Evolutionary conservation across 1,284 basidiomycete species (phyloP), one percentile per base, ranked within the genome.

Genomic region (Moesziomyces antarcticus): DNA sequence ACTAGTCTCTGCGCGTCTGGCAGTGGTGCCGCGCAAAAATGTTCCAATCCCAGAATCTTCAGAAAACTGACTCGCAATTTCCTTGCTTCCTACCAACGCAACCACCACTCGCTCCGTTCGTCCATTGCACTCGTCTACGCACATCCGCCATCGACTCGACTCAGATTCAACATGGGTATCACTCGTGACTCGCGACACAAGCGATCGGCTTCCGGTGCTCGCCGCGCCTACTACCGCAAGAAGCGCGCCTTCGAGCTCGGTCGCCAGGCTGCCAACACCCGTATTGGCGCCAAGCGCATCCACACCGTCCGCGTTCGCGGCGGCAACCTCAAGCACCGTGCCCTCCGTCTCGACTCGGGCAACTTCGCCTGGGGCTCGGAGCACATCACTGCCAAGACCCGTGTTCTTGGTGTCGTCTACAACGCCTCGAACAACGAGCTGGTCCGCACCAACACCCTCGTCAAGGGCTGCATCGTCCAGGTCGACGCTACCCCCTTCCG

Each of bases 361-460:
- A 83, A 83, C 82, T 83, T 82, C 43, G 81, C 82, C 41, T 83
- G 82, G 82, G 82, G 82, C 41, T 83, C 82, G 27, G 82, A 83
- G 73, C 77, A 82, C 81, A 81, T 83, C 59, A 83, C 82, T 13
- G 76, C 78, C 74, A 83, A 83, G 82, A 78, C 81, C 43, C 82
- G 82, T 79, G 77, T 83, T 33, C 77, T 83, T 13, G 81, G 81
- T 72, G 82, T 83, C 63, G 82, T 83, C 47, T 83, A 81, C 81
- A 83, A 83, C 73, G 82, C 82, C 58, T 83, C 82, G 55, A 83
- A 83, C 79, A 83, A 83, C 81, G 82, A 83, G 80, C 73, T 83
- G 50, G 82, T 83, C 43, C 82, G 82, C 33, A 83, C 82, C 70
- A 83, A 83, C 82, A 83, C 82, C n/a, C 76, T 83, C 24, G 82